Base-by-base conservation (phyloP, 176 grass and related monocot species). In the Carex cristatella region DNA sequence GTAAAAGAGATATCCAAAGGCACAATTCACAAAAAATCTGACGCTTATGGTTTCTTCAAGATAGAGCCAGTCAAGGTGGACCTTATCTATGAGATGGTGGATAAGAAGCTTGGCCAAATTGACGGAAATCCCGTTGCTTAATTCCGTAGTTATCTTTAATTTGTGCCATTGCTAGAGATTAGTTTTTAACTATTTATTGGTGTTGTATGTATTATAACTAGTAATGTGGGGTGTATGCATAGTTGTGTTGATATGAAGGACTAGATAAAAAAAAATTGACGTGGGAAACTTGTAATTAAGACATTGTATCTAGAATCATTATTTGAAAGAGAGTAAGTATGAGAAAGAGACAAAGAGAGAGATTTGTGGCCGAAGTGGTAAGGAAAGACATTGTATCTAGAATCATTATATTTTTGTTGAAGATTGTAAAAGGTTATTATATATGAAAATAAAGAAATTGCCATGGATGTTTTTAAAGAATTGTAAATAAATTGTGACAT, bases 1-100 rank as follows among this genome's bases (percentile, higher is more conserved):
- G 83, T 92, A 81, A 89, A 99, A 74, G 93, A 99, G 74, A 95
- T 99, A 66, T 94, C 85, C 46, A 95, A 94, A 86, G 93, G 96
- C 12, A 95, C 79, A 73, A 69, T 99, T 30, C 61, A 61, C 35
- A 95, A 95, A 75, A 99, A 95, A 86, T 91, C 94, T 62, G 96
- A 99, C 60, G 93, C 91, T 3, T 87, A 92, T 85, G 84, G 85
- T 49, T 87, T 99, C 31, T 99, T 99, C 62, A 99, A 92, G 88
- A 89, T 95, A 56, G 96, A 99, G 32, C 85, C 96, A 70, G 67
- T 67, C 65, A 99, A 95, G 74, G 88, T 98, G 42, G 93, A 98
- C 80, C 87, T 56, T 5, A 91, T 98, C 51, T 98, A 95, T 54
- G 90, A 98, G 71, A 93, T 98, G 85, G 90, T 98, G 38, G 86